Conservation (phyloP, 2,329 filamentous ascomycete species). For the Xylaria sp. region DNA sequence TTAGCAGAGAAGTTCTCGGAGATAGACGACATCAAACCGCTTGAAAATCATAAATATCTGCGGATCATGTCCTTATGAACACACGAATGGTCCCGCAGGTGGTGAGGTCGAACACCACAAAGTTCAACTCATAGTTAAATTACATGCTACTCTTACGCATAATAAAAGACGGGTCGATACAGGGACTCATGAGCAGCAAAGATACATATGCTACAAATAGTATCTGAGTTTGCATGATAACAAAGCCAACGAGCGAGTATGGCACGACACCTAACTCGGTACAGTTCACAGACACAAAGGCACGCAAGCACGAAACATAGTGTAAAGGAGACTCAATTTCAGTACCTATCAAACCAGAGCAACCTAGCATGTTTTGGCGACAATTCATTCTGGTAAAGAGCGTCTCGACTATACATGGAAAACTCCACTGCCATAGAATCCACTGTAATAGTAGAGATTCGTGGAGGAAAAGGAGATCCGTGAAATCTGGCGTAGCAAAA, state of each 20-base stretch:
- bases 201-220: no score
- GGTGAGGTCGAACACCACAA: neutral
- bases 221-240: no score
- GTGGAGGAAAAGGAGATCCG: slow-evolving; percentile 22
- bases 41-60: neutral
- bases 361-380: slow-evolving; percentile 28
- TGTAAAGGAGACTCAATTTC: slow-evolving; percentile 37
- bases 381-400: slow-evolving; percentile 41
- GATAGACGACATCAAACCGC: no score
- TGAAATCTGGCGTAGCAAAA: slow-evolving; percentile 32
- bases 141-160: neutral
- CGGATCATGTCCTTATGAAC: neutral
- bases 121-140: neutral
- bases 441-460: slow-evolving; percentile 27
- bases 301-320: neutral
- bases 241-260: no score
- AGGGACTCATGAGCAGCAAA: neutral
- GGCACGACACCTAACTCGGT: neutral
- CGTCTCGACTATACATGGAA: slow-evolving; percentile 36
- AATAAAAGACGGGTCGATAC: neutral
- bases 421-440: slow-evolving; percentile 19
- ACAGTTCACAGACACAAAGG: neutral
- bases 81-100: neutral
- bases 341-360: slow-evolving; percentile 32
- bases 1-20: no score